Evolutionary conservation across 306 rosid genomes (phyloP).

Genomic region (Dalbergia cochinchinensis): DNA sequence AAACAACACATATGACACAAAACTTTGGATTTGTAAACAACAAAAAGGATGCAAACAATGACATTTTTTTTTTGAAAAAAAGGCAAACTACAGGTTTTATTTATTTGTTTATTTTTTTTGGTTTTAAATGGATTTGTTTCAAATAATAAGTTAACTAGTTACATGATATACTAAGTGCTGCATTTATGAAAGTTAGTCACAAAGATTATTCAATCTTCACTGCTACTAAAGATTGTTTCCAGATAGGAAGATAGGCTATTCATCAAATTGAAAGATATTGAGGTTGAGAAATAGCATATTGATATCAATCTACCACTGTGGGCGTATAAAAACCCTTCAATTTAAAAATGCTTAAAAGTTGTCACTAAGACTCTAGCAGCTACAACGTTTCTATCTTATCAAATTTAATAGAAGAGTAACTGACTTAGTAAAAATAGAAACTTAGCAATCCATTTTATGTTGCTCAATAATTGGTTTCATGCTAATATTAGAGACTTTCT

Average conservation of each 20-base stretch:
- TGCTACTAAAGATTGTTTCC: neutral
- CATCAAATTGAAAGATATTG: constrained; percentile 11
- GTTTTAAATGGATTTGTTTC: constrained; percentile 18
- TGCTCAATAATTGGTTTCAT: neutral
- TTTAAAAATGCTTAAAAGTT: neutral
- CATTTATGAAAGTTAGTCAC: neutral
- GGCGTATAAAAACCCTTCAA: neutral
- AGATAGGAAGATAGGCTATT: constrained; percentile 21
- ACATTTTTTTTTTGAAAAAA: neutral
- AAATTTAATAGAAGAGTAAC: constrained; percentile 18
- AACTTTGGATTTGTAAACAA: constrained; percentile 13
- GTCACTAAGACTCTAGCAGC: neutral
- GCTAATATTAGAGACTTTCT: neutral
- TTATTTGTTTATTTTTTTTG: neutral
- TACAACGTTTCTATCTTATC: neutral
- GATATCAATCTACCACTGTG: neutral
- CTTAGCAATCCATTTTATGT: neutral
- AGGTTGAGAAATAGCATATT: neutral
- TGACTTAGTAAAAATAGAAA: neutral
- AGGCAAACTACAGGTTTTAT: neutral
- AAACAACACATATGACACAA: constrained; percentile 19
- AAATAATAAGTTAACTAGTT: constrained; percentile 2
- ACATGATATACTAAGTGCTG: constrained; percentile 18
- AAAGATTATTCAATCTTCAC: neutral
- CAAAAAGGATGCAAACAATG: constrained; percentile 24